Evolutionary conservation across 495 filamentous ascomycete species (phyloP).

Genomic region (Xylaria palmicola): DNA sequence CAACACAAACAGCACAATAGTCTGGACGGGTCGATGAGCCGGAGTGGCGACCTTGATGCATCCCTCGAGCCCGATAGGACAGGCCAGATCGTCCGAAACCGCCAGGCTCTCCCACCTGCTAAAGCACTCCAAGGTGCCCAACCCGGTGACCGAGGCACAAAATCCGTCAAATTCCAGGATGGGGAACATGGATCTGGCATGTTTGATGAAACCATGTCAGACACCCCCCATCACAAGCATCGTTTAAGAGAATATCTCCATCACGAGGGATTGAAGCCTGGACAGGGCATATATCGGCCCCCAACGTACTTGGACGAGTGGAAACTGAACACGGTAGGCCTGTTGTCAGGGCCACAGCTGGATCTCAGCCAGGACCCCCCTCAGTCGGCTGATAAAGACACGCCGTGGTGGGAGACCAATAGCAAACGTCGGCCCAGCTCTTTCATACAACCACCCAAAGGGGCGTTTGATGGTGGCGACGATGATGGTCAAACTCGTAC

Average conservation of each 20-base stretch:
- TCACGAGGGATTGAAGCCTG: constrained; percentile 40
- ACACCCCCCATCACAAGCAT: constrained; percentile 28
- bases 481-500: constrained; percentile 57
- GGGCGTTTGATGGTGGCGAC: constrained; percentile 49
- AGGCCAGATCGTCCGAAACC: constrained; percentile 13
- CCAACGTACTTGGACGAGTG: constrained; percentile 56
- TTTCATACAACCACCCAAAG: constrained; percentile 36
- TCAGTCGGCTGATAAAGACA: constrained; percentile 38
- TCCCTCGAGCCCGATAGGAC: constrained; percentile 5
- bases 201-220: constrained; percentile 22
- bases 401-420: constrained; percentile 55
- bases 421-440: constrained; percentile 40
- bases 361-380: constrained; percentile 41
- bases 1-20: constrained; percentile 1
- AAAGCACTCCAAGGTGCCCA: constrained; percentile 12
- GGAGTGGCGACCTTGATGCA: constrained; percentile 12
- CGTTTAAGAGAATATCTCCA: constrained; percentile 47
- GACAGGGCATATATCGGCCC: constrained; percentile 45
- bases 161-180: constrained; percentile 33
- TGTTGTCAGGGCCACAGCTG: constrained; percentile 49
- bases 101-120: constrained; percentile 14
- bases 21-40: constrained; percentile 14
- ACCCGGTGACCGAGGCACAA: constrained; percentile 15
- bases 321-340: constrained; percentile 54
- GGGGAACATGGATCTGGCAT: constrained; percentile 19